Conservation (phyloP, 1,139 yeast species). For the Diutina neorugosa region DNA sequence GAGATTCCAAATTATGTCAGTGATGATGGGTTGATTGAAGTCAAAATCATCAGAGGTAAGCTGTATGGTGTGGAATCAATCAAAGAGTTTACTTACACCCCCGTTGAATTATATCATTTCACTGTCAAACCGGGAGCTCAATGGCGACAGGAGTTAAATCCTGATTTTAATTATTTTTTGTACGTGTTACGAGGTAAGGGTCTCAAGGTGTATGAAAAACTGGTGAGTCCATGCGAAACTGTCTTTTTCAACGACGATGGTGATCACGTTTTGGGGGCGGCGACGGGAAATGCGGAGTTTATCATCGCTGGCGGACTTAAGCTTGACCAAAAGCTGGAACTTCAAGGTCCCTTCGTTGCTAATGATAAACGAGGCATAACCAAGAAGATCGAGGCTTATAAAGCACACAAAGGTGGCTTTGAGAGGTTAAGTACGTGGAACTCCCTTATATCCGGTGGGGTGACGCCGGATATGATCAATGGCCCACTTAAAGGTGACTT, state of each 20-base stretch:
- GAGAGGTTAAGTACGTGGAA: conserved; percentile 60
- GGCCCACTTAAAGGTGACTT: conserved; percentile 25
- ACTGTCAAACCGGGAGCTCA: conserved; percentile 57
- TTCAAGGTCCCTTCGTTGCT: conserved; percentile 86
- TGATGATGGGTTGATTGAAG: conserved; percentile 56
- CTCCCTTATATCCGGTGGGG: conserved; percentile 53
- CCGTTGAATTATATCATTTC: conserved; percentile 65
- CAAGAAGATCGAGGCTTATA: conserved; percentile 62
- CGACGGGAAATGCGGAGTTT: conserved; percentile 33
- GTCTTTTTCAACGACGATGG: conserved; percentile 63
- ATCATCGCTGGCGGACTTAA: conserved; percentile 68
- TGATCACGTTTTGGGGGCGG: conserved; percentile 20
- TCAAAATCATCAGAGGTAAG: conserved; percentile 69
- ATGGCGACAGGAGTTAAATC: conserved; percentile 49
- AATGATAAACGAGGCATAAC: conserved; percentile 48
- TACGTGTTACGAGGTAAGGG: conserved; percentile 54
- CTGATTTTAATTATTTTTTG: conserved; percentile 58
- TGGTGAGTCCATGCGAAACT: conserved; percentile 12
- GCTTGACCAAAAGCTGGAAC: conserved; percentile 66
- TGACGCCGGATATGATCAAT: conserved; percentile 33
- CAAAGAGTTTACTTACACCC: conserved; percentile 73
- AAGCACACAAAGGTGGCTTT: conserved; percentile 57
- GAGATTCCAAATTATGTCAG: conserved; percentile 57
- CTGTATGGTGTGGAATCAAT: conserved; percentile 52
- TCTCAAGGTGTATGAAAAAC: conserved; percentile 26